Evolutionary conservation across 257 asterid species (phyloP).

Genomic region (Pogostemon cablin): DNA sequence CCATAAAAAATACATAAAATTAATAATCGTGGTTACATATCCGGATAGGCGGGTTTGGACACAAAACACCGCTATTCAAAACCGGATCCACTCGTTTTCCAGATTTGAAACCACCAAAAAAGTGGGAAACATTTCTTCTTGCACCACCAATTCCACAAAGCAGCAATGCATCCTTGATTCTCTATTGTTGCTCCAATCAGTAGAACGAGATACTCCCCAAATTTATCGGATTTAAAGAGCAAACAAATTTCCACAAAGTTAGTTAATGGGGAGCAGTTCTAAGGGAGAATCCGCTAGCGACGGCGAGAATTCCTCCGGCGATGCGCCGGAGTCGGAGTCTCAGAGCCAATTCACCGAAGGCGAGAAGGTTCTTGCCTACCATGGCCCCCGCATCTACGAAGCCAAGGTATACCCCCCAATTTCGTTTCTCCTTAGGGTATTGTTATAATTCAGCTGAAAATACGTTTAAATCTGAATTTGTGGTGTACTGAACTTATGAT

Average conservation of each 20-base stretch:
- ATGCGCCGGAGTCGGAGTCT: constrained; percentile 57
- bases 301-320: constrained; percentile 74
- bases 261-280: constrained; percentile 44
- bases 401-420: constrained; percentile 41
- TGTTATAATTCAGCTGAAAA: constrained; percentile 7
- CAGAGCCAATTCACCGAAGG: constrained; percentile 68
- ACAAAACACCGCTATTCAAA: not conserved
- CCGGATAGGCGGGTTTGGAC: constrained; percentile 29
- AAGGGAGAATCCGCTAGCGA: constrained; percentile 66
- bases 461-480: constrained; percentile 1
- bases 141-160: not conserved
- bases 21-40: not conserved
- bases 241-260: not conserved
- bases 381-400: constrained; percentile 81
- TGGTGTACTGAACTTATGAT: not conserved
- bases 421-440: constrained; percentile 39
- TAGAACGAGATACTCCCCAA: not conserved
- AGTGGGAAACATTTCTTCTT: constrained; percentile 30
- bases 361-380: constrained; percentile 90
- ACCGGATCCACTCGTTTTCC: constrained; percentile 24
- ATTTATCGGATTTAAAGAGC: not conserved
- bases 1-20: too few relatives aligned
- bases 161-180: constrained; percentile 14
- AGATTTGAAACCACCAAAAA: constrained; percentile 33
- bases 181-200: not conserved